Conservation (phyloP, 768 basidiomycete genomes). For the Megacollybia marginata region DNA sequence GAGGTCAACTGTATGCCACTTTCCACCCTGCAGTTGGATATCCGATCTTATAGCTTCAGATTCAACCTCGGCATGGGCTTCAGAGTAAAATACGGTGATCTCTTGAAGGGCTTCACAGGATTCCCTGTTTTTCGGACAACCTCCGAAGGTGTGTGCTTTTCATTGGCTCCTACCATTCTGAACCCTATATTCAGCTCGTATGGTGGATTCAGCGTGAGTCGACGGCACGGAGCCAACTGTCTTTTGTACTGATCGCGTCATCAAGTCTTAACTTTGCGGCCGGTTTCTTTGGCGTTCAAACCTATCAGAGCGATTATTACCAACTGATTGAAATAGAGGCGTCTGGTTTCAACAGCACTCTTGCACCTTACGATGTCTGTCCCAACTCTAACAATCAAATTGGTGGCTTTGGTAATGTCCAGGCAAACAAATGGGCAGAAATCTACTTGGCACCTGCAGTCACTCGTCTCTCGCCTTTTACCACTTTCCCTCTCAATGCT, state of each 20-base stretch:
- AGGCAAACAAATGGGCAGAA: conserved; percentile 47
- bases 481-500: conserved; percentile 44
- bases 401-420: conserved; percentile 30
- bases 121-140: conserved; percentile 62
- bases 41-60: conserved; percentile 9
- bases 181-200: conserved; percentile 28
- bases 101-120: conserved; percentile 34
- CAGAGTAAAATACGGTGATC: conserved; percentile 53
- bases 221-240: background rate
- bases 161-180: background rate
- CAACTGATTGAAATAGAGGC: conserved; percentile 57
- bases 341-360: conserved; percentile 55
- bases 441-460: conserved; percentile 55
- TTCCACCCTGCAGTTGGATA: background rate
- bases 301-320: conserved; percentile 46
- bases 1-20: conserved; percentile 51
- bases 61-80: conserved; percentile 49
- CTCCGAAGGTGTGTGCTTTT: conserved; percentile 33
- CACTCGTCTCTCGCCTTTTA: conserved; percentile 38
- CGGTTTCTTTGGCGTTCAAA: conserved; percentile 52
- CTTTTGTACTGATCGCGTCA: background rate
- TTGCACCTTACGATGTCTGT: conserved; percentile 65
- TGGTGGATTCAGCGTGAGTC: conserved; percentile 41
- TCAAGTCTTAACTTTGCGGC: conserved; percentile 40
- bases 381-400: conserved; percentile 46